These are phyloP conservation scores for Cajanus cajan DNA, from an alignment of 306 rosid genomes.

Conservation along the genomic window DNA sequence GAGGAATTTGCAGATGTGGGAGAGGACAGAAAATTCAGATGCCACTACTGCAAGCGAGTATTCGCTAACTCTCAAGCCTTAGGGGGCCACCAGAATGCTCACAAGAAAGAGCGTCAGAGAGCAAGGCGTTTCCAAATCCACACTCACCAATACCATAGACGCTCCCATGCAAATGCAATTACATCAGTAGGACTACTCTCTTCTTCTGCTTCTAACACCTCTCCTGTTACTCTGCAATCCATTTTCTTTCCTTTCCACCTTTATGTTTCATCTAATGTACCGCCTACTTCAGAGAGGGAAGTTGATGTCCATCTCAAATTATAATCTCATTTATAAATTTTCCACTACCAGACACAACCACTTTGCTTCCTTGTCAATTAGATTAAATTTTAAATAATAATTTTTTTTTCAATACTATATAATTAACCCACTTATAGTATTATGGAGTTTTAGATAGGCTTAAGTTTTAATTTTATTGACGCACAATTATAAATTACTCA, in stretches of 20 bases:
- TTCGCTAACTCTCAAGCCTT: constrained; percentile 66
- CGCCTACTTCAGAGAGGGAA: constrained; percentile 29
- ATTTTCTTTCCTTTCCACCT: constrained; percentile 24
- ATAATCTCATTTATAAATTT: no score
- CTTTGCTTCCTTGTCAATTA: no score
- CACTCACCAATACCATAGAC: not conserved
- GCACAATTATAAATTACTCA: no score
- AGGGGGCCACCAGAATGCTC: constrained; percentile 85
- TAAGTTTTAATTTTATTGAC: no score
- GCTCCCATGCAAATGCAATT: no score
- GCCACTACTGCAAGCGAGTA: constrained; percentile 60
- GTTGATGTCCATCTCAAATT: constrained; percentile 63
- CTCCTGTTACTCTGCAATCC: not conserved
- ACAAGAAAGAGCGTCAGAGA: constrained; percentile 73
- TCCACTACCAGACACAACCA: no score
- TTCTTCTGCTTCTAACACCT: not conserved
- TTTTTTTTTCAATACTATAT: no score
- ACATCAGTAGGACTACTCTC: no score
- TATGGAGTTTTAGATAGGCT: no score
- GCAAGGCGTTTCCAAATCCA: constrained; percentile 49
- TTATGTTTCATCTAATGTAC: not conserved
- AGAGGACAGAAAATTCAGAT: constrained; percentile 51
- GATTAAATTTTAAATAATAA: no score
- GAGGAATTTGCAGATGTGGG: constrained; percentile 28
- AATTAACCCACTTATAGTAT: no score